phyloP scores from a whole-genome alignment of 2,329 filamentous ascomycete genomes.

The Alternaria brassicicola region DNA sequence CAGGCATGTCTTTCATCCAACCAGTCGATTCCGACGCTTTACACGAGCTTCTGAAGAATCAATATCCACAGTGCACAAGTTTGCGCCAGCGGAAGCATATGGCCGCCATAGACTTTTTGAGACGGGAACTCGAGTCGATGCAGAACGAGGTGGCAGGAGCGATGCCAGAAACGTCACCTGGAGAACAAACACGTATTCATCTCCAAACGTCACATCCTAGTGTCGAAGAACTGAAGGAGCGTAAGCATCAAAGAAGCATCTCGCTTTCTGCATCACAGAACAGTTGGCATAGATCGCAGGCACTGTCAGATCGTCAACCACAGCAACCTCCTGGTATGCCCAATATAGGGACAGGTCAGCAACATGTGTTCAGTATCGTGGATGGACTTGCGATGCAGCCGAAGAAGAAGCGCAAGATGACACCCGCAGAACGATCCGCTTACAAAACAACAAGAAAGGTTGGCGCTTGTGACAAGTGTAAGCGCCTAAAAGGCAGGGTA shows the following conservation, averaged over 20 bases:
- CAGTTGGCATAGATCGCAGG: background rate
- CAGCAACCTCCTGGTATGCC: constrained; percentile 6
- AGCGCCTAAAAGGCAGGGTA: constrained; percentile 36
- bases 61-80: constrained; percentile 28
- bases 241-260: background rate
- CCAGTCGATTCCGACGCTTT: constrained; percentile 35
- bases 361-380: constrained; percentile 33
- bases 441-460: constrained; percentile 36
- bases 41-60: constrained; percentile 25
- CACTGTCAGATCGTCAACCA: constrained; percentile 1
- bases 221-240: background rate
- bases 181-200: background rate
- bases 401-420: constrained; percentile 39
- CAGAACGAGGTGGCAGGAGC: constrained; percentile 3
- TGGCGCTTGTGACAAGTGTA: constrained; percentile 38
- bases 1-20: constrained; percentile 29
- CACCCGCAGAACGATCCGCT: constrained; percentile 24
- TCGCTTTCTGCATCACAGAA: background rate
- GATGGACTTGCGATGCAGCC: constrained; percentile 28
- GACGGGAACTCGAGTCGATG: constrained; percentile 29
- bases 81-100: constrained; percentile 35
- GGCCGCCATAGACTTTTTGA: constrained; percentile 38
- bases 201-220: background rate
- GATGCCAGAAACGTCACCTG: background rate
- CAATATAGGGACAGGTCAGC: constrained; percentile 15